Evolutionary conservation across 2,329 filamentous ascomycete species (phyloP).

Genomic region (Neonectria punicea): DNA sequence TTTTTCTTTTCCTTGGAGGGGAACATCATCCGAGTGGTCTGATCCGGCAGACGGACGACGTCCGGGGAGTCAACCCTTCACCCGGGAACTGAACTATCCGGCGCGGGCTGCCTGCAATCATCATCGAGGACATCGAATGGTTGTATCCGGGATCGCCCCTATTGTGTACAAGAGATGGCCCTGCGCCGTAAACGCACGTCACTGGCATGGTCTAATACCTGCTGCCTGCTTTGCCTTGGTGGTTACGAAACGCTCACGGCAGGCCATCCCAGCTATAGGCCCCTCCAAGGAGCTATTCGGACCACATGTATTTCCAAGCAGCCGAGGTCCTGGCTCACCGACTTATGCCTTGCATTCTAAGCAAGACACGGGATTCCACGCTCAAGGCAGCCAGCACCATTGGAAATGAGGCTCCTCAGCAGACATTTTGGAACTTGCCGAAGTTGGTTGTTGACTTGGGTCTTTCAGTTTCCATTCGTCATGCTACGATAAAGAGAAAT

Average conservation of each 20-base stretch:
- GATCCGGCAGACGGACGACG: constrained; percentile 5
- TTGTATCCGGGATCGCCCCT: neutral
- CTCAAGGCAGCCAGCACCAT: neutral
- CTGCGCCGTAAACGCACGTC: neutral
- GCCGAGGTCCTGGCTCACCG: neutral
- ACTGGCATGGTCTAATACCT: neutral
- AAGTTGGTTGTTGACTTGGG: constrained; percentile 4
- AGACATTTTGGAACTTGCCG: neutral
- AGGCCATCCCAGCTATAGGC: neutral
- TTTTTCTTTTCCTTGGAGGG: neutral
- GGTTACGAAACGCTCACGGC: neutral
- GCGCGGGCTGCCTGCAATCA: neutral
- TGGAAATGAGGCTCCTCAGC: neutral
- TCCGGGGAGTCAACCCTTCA: neutral
- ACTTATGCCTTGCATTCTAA: neutral
- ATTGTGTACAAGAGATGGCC: neutral
- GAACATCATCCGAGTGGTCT: neutral
- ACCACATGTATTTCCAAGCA: neutral
- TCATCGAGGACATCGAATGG: constrained; percentile 2
- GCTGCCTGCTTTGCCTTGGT: neutral
- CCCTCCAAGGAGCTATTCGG: neutral
- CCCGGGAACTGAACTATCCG: constrained; percentile 1
- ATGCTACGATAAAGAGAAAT: constrained; percentile 44
- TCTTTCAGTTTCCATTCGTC: constrained; percentile 41
- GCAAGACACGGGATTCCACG: neutral